A percentile compares a stretch with the other conserved stretches of the same genome.
Conservation (phyloP, 371 early-diverging fungal species). For the Syncephalastrum racemosum region DNA sequence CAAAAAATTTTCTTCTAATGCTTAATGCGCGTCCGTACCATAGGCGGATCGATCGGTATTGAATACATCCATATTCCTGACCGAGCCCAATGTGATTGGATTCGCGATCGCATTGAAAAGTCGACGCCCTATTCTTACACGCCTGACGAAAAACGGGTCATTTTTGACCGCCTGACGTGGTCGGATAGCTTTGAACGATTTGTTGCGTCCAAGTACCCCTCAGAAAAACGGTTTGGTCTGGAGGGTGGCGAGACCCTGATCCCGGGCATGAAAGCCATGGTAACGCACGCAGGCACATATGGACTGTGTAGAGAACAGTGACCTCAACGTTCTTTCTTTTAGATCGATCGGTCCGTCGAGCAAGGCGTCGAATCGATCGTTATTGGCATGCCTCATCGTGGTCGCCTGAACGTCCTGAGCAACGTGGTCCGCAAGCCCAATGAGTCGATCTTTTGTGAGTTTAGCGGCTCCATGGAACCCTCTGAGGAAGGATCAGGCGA, state of each 20-base stretch:
- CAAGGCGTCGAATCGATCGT: conserved; percentile 91
- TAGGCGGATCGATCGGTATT: conserved; percentile 88
- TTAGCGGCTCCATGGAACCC: conserved; percentile 76
- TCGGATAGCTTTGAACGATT: conserved; percentile 95
- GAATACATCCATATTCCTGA: conserved; percentile 98
- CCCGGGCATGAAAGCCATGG: conserved; percentile 96
- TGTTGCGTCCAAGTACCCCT: conserved; percentile 91
- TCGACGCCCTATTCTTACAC: conserved; percentile 84
- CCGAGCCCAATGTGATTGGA: conserved; percentile 95
- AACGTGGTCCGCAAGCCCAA: conserved; percentile 98
- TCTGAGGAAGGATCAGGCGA: conserved; percentile 95
- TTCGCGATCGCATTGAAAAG: conserved; percentile 88
- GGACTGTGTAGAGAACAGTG: background rate
- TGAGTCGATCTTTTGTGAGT: conserved; percentile 97
- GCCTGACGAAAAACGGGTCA: conserved; percentile 84
- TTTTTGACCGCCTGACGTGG: conserved; percentile 96
- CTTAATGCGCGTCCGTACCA: too few relatives aligned
- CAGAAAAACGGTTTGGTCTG: conserved; percentile 97
- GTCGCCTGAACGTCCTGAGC: conserved; percentile 94
- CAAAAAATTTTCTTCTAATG: background rate
- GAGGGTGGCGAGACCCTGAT: conserved; percentile 97
- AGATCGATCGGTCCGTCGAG: conserved; percentile 94
- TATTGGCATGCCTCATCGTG: conserved; percentile 99
- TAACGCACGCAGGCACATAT: conserved; percentile 31
- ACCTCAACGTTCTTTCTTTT: conserved; percentile 1